Evolutionary conservation across 805 yeast species (phyloP), one percentile per base, ranked within the genome.

Genomic region (Brettanomyces anomalus): DNA sequence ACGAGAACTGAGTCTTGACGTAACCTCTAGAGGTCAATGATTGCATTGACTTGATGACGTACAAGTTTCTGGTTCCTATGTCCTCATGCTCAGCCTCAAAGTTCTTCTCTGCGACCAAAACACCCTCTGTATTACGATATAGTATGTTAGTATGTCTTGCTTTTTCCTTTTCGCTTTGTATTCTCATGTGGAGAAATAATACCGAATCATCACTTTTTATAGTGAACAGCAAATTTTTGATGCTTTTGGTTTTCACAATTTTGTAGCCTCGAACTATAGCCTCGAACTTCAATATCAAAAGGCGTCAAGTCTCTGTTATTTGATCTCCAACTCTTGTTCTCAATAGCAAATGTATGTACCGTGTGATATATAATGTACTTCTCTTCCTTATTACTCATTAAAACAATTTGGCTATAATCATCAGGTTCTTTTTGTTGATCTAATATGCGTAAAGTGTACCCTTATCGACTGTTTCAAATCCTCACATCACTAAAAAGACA

Each of bases 1-100:
- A 93, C 67, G 97, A 90, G 84, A 90, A 93, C 77, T 88, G 97
- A 64, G 99, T 93, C 86, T 90, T 88, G 74, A 93, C 97, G 83
- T 67, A 93, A 72, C 99, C 99, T 75, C 84, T 87, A 54, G 98
- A 93, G 68, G 95, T 87, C 73, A 93, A 86, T 54, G 97, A 90
- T 79, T 93, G 99, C 73, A 93, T 82, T 67, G 99, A 97, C 84
- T 93, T 93, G 81, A 93, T 87, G 65, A 77, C 98, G 70, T 72
- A 93, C 72, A 93, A 83, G 94, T 93, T 93, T 79, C 77, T 90
- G 80, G 96, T 85, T 76, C 85, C 95, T 70, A 93, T 85, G 67
- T 87, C 97, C 66, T 93, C 97, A 78, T 93, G 98, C 77, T 86
- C 81, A 70, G 93, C 83, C 76, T 84, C 95, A 80, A 79, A 90